phyloP scores from a whole-genome alignment of 345 rosid species.

The Turnera subulata region DNA sequence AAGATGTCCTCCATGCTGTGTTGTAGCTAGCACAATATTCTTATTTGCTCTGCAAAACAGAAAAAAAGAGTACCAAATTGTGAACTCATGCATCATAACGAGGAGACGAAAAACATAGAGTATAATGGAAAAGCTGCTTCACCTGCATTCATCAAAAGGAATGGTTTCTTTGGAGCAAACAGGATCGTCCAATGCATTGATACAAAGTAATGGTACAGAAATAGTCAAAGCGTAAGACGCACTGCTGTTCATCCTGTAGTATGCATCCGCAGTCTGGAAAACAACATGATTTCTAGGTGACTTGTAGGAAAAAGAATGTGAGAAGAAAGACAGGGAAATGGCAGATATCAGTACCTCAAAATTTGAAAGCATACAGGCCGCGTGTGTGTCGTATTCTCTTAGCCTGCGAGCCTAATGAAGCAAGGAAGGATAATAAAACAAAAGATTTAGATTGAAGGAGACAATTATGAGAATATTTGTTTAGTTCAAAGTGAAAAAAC shows the following conservation, averaged over 20 bases:
- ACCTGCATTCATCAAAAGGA: slow-evolving; percentile 45
- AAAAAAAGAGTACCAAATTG: background rate
- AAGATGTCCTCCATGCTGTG: slow-evolving; percentile 42
- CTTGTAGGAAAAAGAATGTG: background rate
- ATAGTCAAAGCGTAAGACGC: slow-evolving; percentile 23
- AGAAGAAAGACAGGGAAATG: background rate
- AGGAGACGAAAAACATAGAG: background rate
- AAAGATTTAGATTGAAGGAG: background rate
- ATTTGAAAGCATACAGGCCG: slow-evolving; percentile 31
- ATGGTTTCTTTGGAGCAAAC: slow-evolving; percentile 40
- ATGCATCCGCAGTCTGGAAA: slow-evolving; percentile 36
- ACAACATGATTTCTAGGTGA: slow-evolving; percentile 8
- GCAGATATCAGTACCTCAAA: slow-evolving; percentile 28
- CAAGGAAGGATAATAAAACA: slow-evolving; percentile 1
- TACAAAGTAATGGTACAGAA: slow-evolving; percentile 37
- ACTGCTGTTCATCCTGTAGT: slow-evolving; percentile 32
- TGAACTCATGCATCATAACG: background rate
- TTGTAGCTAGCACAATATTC: slow-evolving; percentile 33
- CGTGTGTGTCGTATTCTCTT: slow-evolving; percentile 29
- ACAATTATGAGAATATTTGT: background rate
- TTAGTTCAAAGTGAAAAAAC: no score
- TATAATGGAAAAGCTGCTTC: background rate
- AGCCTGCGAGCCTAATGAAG: slow-evolving; percentile 30
- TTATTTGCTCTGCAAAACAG: slow-evolving; percentile 23
- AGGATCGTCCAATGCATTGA: slow-evolving; percentile 39